These are phyloP conservation scores for Diplosphaera chodatii DNA, from an alignment of 139 green algal species.

Conservation along the genomic window DNA sequence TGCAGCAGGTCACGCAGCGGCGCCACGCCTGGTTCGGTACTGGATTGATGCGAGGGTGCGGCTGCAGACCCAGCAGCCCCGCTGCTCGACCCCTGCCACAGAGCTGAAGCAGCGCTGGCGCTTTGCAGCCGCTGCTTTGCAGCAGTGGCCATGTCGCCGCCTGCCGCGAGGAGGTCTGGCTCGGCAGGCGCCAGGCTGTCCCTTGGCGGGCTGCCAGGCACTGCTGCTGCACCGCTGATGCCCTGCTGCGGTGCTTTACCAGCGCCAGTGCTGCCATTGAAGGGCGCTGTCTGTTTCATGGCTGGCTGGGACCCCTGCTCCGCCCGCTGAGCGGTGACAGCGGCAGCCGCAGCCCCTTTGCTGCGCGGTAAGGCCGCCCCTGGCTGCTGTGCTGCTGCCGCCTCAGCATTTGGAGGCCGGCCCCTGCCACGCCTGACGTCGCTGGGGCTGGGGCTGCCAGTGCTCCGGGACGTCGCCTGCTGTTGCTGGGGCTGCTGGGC, in stretches of 20 bases:
- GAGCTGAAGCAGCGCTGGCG: background rate
- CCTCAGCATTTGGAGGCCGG: too few relatives aligned
- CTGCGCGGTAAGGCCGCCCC: too few relatives aligned
- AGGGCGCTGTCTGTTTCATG: background rate
- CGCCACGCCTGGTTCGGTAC: background rate
- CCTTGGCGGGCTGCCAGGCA: background rate
- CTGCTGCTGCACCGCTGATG: background rate
- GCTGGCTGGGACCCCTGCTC: too few relatives aligned
- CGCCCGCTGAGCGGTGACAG: too few relatives aligned
- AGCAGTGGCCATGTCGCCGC: background rate
- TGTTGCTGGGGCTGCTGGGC: background rate
- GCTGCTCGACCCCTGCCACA: too few relatives aligned
- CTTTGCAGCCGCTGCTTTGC: background rate
- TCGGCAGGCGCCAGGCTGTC: background rate
- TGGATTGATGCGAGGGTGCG: background rate
- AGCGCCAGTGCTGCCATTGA: background rate
- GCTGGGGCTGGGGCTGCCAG: too few relatives aligned
- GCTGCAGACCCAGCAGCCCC: too few relatives aligned
- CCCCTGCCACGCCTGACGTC: too few relatives aligned
- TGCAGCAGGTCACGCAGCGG: slow-evolving; percentile 36
- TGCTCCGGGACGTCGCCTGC: background rate
- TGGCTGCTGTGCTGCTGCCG: too few relatives aligned
- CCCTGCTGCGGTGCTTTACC: background rate
- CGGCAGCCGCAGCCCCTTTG: too few relatives aligned
- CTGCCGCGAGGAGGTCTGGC: background rate